Base-by-base conservation (phyloP, 2,329 filamentous ascomycete genomes). In the Penicillium sp. region DNA sequence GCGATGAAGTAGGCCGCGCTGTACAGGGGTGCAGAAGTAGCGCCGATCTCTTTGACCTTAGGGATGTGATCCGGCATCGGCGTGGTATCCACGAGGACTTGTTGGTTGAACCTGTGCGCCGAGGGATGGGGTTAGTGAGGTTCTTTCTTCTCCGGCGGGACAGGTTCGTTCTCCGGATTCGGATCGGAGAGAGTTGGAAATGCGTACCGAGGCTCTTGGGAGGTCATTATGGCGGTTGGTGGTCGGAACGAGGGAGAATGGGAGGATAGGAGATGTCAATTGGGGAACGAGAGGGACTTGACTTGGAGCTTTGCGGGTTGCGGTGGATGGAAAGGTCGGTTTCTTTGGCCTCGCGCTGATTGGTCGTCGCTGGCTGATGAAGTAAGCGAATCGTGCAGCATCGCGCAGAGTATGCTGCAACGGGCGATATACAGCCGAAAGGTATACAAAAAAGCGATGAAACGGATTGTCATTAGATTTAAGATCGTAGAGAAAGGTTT, bases 1-100 rank as follows among this genome's bases (percentile, higher is more conserved):
- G 94, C 94, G 72, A 99, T 99, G 76, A 97, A 99, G 83, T 90
- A 99, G 46, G 91, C 86, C 26, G 94, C 94, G 60, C 90, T 96
- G 54, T 96, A 81, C 37, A 99, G 84, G 49, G 94, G 94, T 32
- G 92, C 94, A 51, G 93, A 97, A 68, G 88, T 96, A 69, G 91
- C 85, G 68, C 94, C 94, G 63, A 99, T 85, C 79, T 99, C 94
- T 75, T 90, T 84, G 74, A 99, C 94, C 71, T 90, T 87, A 68
- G 94, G 94, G 75, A 99, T 91, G 68, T 88, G 83, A 71, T 90
- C 87, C 62, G 94, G 94, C 69, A 99, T 89, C 68, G 94, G 93
- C 64, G 94, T 96, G 70, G 90, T 94, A 83, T 99, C 94, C 81
- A 94, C 84, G 78, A 97, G 89, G 79, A 89, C 83, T 73, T 91